Conservation (phyloP, 2,329 filamentous ascomycete genomes). For the Lachnellula hyalina region DNA sequence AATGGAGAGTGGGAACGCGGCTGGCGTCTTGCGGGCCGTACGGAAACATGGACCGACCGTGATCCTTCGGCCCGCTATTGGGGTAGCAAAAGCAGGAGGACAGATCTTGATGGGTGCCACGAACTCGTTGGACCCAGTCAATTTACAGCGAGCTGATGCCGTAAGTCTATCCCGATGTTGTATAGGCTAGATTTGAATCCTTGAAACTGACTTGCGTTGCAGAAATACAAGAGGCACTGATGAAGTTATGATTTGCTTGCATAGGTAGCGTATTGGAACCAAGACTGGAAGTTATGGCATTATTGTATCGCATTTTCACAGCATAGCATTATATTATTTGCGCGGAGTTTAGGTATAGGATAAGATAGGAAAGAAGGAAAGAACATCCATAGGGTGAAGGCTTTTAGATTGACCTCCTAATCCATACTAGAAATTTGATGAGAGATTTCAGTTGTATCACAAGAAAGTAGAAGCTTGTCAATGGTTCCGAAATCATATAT, state of each 20-base stretch:
- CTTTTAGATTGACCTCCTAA: neutral
- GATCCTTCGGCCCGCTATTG: conserved; percentile 84
- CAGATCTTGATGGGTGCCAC: conserved; percentile 88
- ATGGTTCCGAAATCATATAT: no score
- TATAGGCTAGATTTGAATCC: neutral
- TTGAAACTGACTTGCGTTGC: neutral
- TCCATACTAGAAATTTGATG: neutral
- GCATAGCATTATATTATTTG: neutral
- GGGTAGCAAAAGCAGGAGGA: conserved; percentile 80
- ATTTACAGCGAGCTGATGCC: conserved; percentile 78
- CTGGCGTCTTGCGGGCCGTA: conserved; percentile 74
- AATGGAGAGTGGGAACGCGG: conserved; percentile 77
- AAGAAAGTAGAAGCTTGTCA: no score
- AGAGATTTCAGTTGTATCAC: no score
- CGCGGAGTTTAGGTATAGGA: conserved; percentile 3
- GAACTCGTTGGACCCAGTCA: conserved; percentile 81
- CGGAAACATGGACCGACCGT: conserved; percentile 84
- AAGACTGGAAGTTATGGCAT: neutral
- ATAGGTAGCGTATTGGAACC: conserved; percentile 11
- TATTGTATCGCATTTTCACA: neutral
- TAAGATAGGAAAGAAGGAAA: neutral
- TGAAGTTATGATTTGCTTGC: conserved; percentile 16
- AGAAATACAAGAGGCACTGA: conserved; percentile 35
- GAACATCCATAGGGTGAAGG: neutral
- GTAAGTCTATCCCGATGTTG: conserved; percentile 55